Evolutionary conservation across 768 basidiomycete genomes (phyloP), one percentile per base, ranked within the genome.

Genomic region (Mycena olivaceomarginata): DNA sequence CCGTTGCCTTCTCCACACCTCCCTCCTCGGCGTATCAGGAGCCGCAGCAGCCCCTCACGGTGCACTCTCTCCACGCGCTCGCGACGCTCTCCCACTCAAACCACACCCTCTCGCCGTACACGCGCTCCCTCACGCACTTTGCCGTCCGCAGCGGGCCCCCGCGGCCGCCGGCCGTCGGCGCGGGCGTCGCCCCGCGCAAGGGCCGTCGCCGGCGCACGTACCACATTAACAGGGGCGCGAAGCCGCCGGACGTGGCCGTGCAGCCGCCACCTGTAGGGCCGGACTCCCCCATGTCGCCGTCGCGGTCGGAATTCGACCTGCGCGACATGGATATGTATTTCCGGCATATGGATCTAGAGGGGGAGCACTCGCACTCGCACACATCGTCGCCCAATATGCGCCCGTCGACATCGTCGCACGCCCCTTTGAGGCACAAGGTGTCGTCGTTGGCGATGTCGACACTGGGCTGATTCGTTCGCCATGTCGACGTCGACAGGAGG

Each of bases 31-130:
- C 76, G 31, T 90, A 90, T 40, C 83, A 85, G 53, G 87, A 91
- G 66, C 91, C 92, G 16, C 94, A 94, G 16, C 94, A 94, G 0
- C 86, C 90, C 0, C 83, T 91, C n/a, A 87, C 92, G 15, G 94
- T 93, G 85, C 93, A 94, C 78, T 93, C 94, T 7, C 89, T 98
- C 25, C 96, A 95, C 71, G 96, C 98, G 77, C 88, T 99, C 12
- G 94, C 96, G 20, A 96, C 95, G 5, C 92, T 99, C 62, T 94
- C 93, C 22, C 90, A 94, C 80, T 97, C 97, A 1, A 97, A 98
- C 81, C 98, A 98, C 82, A 99, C 98, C 0, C 88, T 99, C 4
- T 97, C 95, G 0, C 98, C 98, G 0, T 99, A 98, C 84, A 98
- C 98, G 8, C 93, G 97, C 70, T 93, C 94, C 16, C 89, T 97